Base-by-base conservation (phyloP, 2,329 filamentous ascomycete genomes). In the Aspergillus felis region DNA sequence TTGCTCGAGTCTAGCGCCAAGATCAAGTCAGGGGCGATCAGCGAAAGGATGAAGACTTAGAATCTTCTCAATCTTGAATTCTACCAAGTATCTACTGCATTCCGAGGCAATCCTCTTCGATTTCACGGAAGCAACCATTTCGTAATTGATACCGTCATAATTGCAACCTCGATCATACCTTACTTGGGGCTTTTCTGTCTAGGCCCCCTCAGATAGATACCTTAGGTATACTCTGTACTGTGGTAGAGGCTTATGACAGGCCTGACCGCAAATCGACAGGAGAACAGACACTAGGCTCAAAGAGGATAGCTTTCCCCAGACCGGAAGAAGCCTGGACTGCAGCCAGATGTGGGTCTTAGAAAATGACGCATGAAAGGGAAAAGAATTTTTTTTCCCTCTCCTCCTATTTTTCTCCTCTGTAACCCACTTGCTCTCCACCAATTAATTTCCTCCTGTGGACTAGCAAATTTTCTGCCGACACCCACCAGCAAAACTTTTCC, bases 261-360 rank as follows among this genome's bases (percentile, higher is more conserved):
- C 29, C 12, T 17, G 32, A 35, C 32, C 14, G 32, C 32, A 35
- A 35, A 35, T 35, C 14, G 38, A 35, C 44, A 55, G 42, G 35
- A 53, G 29, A 46, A 29, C 48, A 51, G 35, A 25, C 56, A 49
- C 56, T 53, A 61, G 51, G 49, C 52, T 29, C 32, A 28, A 27
- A 29, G 8, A 54, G 47, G 46, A 25, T n/a, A 24, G 25, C 17
- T 47, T 61, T 57, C 59, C 59, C 59, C 59, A 59, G 59, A 59
- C 56, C 54, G 52, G 52, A 29, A 55, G 53, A 55, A 55, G 57
- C 57, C 60, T 61, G 57, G 59, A 56, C 55, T 24, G 29, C 29
- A 32, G 29, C 10, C 28, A 29, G 7, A 12, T 4, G 41, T 46
- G 48, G 28, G 50, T 29, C 35, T 28, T 24, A n/a, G 5, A 6